Conservation (phyloP, 257 asterid species). For the Nicotiana otophora region DNA sequence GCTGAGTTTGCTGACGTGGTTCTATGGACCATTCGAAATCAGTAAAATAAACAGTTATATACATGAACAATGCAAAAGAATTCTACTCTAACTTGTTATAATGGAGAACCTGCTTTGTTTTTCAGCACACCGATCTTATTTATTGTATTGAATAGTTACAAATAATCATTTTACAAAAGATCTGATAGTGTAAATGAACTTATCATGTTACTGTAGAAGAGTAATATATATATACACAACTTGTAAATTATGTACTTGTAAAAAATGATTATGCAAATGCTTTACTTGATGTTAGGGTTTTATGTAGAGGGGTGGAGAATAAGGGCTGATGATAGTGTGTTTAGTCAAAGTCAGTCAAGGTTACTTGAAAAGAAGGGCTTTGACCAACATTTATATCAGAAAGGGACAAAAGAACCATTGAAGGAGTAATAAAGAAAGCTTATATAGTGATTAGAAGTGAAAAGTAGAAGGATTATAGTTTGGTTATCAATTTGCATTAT, state of each 20-base stretch:
- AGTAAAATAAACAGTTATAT: no score
- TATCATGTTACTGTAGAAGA: no score
- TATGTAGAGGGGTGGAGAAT: not conserved
- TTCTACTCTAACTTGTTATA: not conserved
- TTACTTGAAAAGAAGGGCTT: conserved; percentile 26
- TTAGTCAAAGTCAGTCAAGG: conserved; percentile 6
- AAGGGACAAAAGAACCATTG: conserved; percentile 16
- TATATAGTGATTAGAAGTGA: not conserved
- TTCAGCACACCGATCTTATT: not conserved
- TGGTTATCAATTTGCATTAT: not conserved
- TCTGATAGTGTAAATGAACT: no score
- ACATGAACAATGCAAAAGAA: no score
- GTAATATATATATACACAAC: no score
- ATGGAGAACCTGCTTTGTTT: not conserved
- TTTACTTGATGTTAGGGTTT: not conserved
- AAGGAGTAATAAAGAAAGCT: not conserved
- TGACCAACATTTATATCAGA: conserved; percentile 25
- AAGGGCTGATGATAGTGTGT: no score
- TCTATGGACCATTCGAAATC: not conserved
- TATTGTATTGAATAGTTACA: not conserved
- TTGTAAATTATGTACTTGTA: not conserved
- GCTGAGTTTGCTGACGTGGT: not conserved
- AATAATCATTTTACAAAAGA: no score
- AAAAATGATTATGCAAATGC: not conserved
- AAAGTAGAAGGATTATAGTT: not conserved